These are phyloP conservation scores for Sergeia podlipaevii DNA, from an alignment of 208 protist genomes.

Conservation along the genomic window DNA sequence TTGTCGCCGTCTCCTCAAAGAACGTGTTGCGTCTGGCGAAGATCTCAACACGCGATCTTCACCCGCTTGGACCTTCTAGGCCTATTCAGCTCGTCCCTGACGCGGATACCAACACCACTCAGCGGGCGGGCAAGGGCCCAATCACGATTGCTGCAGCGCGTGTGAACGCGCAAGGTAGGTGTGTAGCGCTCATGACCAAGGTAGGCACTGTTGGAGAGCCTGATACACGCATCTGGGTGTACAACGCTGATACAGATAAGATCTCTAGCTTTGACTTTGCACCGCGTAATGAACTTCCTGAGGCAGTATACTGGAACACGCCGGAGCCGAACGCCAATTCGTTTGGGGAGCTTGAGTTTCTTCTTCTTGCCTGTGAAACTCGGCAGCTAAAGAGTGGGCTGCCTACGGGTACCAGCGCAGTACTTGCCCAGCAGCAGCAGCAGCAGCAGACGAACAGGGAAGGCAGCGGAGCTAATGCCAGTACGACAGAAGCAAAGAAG, in stretches of 20 bases:
- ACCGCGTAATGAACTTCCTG: slow-evolving; percentile 56
- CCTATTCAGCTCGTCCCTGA: slow-evolving; percentile 39
- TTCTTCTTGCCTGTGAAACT: slow-evolving; percentile 88
- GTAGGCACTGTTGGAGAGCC: slow-evolving; percentile 28
- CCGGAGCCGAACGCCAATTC: slow-evolving; percentile 81
- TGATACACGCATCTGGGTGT: slow-evolving; percentile 88
- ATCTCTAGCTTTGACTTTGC: slow-evolving; percentile 80
- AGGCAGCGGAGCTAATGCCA: neutral
- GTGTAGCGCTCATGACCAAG: slow-evolving; percentile 76
- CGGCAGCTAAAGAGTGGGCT: slow-evolving; percentile 36
- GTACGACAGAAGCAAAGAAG: neutral
- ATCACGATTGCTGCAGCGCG: slow-evolving; percentile 50
- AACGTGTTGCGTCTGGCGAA: slow-evolving; percentile 78
- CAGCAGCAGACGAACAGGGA: too few species aligned
- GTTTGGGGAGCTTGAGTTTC: slow-evolving; percentile 83
- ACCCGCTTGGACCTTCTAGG: slow-evolving; percentile 61
- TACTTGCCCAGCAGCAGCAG: neutral
- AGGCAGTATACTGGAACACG: slow-evolving; percentile 87
- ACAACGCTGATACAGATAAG: slow-evolving; percentile 87
- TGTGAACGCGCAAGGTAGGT: slow-evolving; percentile 82
- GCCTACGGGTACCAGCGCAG: neutral
- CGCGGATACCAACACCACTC: neutral
- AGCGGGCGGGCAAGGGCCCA: slow-evolving; percentile 6
- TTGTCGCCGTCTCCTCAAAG: slow-evolving; percentile 77
- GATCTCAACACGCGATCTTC: slow-evolving; percentile 64